These are phyloP conservation scores for Cymbopogon flexuosus DNA, from an alignment of 202 grass and related monocot species.

Conservation along the genomic window DNA sequence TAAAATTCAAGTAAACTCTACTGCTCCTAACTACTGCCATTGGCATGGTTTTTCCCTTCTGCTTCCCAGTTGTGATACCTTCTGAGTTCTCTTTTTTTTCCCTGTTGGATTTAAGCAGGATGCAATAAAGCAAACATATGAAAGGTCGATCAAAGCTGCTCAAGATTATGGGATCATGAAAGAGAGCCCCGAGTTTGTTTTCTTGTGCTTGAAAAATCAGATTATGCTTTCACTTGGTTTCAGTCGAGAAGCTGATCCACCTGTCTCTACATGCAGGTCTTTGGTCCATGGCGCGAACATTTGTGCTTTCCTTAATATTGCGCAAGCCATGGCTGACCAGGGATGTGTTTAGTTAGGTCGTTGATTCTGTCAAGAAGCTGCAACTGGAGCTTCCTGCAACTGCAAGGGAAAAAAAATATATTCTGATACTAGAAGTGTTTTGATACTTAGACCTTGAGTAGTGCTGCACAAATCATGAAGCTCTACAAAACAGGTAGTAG, in stretches of 20 bases:
- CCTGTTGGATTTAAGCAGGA: conserved; percentile 52
- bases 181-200: conserved; percentile 79
- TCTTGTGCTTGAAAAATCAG: background rate
- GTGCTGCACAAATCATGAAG: background rate
- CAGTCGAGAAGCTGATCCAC: conserved; percentile 22
- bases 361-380: conserved; percentile 35
- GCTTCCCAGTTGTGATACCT: background rate
- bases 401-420: background rate
- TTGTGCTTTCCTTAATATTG: conserved; percentile 83
- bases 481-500: background rate
- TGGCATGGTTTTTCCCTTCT: background rate
- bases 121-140: conserved; percentile 81
- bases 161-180: conserved; percentile 69
- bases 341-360: conserved; percentile 60
- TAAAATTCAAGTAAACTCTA: conserved; percentile 73
- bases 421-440: background rate
- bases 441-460: background rate
- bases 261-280: conserved; percentile 36
- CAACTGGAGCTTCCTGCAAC: background rate
- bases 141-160: conserved; percentile 85
- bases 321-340: conserved; percentile 97
- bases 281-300: conserved; percentile 95
- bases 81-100: background rate
- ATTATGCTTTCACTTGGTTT: conserved; percentile 11
- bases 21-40: conserved; percentile 8